Percentiles rank a stretch among this genome's conserved stretches.
These are phyloP conservation scores for Ustilago xerochloae DNA, from an alignment of 1,284 basidiomycete genomes.

Conservation along the genomic window DNA sequence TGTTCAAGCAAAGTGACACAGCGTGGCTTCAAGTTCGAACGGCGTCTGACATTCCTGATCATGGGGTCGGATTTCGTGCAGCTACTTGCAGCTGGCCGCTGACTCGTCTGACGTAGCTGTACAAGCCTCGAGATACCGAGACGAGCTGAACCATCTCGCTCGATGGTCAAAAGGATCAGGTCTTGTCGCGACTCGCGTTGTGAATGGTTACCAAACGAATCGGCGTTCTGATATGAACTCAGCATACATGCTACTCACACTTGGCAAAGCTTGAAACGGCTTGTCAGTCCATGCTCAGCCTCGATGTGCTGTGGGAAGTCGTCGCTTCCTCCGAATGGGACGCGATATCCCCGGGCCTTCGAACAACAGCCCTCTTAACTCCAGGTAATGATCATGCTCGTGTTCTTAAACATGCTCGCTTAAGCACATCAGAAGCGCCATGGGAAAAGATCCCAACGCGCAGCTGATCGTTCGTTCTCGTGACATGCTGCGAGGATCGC, in stretches of 20 bases:
- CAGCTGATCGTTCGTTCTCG: no score
- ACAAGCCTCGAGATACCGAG: not conserved
- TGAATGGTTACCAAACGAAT: no score
- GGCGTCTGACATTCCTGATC: slow-evolving; percentile 18
- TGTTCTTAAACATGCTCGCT: not conserved
- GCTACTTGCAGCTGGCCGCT: slow-evolving; percentile 5
- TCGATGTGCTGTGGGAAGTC: no score
- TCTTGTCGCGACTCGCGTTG: not conserved
- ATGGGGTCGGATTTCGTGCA: slow-evolving; percentile 7
- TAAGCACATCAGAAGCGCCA: not conserved
- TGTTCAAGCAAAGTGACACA: not conserved
- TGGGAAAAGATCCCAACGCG: no score
- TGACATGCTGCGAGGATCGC: no score
- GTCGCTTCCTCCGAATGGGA: no score
- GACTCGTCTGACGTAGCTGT: slow-evolving; percentile 6
- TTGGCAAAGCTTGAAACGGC: no score
- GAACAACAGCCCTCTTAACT: not conserved
- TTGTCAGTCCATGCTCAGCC: no score
- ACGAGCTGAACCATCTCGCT: not conserved
- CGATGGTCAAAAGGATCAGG: not conserved
- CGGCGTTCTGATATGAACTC: no score
- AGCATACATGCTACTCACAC: no score
- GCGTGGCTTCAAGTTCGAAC: not conserved
- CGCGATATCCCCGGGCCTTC: not conserved
- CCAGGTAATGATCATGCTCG: not conserved